phyloP scores from a whole-genome alignment of 164 flowering plant genomes.

The Litsea cubeba region DNA sequence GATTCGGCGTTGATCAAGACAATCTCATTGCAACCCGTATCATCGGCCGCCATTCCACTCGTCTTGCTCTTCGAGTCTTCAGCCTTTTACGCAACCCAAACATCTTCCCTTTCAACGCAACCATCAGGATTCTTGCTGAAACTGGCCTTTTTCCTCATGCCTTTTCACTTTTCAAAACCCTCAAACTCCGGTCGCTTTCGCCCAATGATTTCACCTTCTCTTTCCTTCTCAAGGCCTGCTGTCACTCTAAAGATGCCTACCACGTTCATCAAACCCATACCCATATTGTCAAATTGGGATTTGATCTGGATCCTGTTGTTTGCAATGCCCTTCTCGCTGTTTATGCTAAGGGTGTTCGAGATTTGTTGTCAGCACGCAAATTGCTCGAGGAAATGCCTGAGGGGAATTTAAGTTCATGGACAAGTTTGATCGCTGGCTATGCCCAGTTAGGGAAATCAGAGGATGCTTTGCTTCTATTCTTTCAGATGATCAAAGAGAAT shows the following conservation, averaged over 20 bases:
- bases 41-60: slow-evolving; percentile 52
- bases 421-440: slow-evolving; percentile 54
- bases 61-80: slow-evolving; percentile 36
- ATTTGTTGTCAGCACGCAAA: slow-evolving; percentile 33
- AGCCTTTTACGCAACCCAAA: slow-evolving; percentile 40
- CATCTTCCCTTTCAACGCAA: slow-evolving; percentile 57
- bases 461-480: slow-evolving; percentile 43
- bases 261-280: slow-evolving; percentile 36
- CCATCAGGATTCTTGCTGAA: slow-evolving; percentile 47
- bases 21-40: slow-evolving; percentile 56
- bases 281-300: slow-evolving; percentile 44
- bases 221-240: slow-evolving; percentile 55
- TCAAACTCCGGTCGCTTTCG: slow-evolving; percentile 28
- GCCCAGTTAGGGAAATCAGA: slow-evolving; percentile 35
- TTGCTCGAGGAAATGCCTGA: slow-evolving; percentile 62
- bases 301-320: slow-evolving; percentile 30
- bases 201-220: slow-evolving; percentile 62
- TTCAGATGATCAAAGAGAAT: slow-evolving; percentile 35
- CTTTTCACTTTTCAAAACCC: slow-evolving; percentile 25
- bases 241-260: slow-evolving; percentile 2
- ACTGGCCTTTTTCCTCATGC: slow-evolving; percentile 21
- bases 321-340: slow-evolving; percentile 44
- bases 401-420: slow-evolving; percentile 40
- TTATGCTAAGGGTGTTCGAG: slow-evolving; percentile 41
- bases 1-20: slow-evolving; percentile 40